Percentiles rank a stretch among this genome's conserved stretches.
phyloP scores from a whole-genome alignment of 1,284 basidiomycete species.

The Mycosarcoma mackinlayi region DNA sequence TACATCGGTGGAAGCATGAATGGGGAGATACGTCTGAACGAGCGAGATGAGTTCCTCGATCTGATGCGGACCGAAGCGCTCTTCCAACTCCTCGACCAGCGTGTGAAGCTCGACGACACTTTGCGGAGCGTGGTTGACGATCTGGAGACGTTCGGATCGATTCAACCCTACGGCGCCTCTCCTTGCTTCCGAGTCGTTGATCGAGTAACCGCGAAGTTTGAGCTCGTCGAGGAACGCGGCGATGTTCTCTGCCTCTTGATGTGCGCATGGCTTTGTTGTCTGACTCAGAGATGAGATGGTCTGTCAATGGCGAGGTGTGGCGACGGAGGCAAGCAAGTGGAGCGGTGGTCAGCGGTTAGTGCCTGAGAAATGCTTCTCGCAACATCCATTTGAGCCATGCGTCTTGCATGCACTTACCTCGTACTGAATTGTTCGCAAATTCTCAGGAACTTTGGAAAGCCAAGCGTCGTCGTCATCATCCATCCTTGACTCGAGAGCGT shows the following conservation, averaged over 20 bases:
- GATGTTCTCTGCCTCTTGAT: constrained; percentile 78
- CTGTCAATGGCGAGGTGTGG: no score
- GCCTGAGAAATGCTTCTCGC: not conserved
- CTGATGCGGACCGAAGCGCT: constrained; percentile 74
- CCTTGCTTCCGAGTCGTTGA: constrained; percentile 45
- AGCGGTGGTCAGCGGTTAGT: not conserved
- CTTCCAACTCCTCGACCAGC: constrained; percentile 89
- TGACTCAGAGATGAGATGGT: constrained; percentile 84
- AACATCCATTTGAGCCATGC: no score
- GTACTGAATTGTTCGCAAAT: constrained; percentile 86
- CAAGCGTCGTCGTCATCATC: constrained; percentile 43
- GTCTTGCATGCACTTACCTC: constrained; percentile 74
- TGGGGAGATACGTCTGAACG: constrained; percentile 72
- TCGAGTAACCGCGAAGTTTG: constrained; percentile 39
- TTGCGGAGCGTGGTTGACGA: constrained; percentile 86
- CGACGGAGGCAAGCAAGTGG: not conserved
- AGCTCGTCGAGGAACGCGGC: constrained; percentile 77
- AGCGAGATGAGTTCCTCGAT: constrained; percentile 78
- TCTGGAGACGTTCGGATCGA: constrained; percentile 89
- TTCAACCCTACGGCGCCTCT: constrained; percentile 75
- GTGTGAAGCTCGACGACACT: constrained; percentile 87
- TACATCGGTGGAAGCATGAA: constrained; percentile 9
- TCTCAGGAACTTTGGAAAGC: constrained; percentile 71
- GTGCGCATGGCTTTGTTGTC: constrained; percentile 76
- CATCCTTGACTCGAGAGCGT: constrained; percentile 1